Evolutionary conservation across 352 stramenopile species (phyloP).

Genomic region (Lagenidium sp.): DNA sequence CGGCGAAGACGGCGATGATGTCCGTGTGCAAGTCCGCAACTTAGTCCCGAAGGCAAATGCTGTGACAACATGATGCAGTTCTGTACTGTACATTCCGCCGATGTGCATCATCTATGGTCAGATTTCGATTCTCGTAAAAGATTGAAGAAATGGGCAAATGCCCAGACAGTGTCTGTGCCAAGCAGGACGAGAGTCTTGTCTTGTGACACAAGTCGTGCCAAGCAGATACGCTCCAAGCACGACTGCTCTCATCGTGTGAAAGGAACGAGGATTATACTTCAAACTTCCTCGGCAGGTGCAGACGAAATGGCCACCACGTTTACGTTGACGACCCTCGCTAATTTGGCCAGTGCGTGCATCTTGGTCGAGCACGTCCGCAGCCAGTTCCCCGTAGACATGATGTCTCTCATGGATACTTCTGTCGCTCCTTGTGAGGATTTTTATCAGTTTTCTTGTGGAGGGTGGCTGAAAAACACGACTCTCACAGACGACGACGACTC

Average conservation of each 20-base stretch:
- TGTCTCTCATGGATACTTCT: conserved; percentile 2
- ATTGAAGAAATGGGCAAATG: too few species aligned
- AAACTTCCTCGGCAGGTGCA: neutral
- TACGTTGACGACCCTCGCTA: neutral
- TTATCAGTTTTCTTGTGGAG: conserved; percentile 54
- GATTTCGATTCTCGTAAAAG: too few species aligned
- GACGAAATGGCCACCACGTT: neutral
- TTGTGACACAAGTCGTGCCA: too few species aligned
- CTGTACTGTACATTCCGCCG: too few species aligned
- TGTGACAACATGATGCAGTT: too few species aligned
- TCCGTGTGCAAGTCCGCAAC: too few species aligned
- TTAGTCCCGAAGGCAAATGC: too few species aligned
- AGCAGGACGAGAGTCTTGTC: too few species aligned
- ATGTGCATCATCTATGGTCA: too few species aligned
- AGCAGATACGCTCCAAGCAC: neutral
- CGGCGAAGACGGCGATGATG: too few species aligned
- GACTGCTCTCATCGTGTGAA: neutral
- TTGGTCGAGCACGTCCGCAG: neutral
- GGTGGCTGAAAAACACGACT: conserved; percentile 37
- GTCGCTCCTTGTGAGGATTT: conserved; percentile 27
- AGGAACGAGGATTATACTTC: neutral
- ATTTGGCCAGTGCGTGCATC: neutral
- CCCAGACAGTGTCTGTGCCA: too few species aligned
- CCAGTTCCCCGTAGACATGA: neutral
- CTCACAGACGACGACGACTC: conserved; percentile 29